phyloP scores from a whole-genome alignment of 129 eudicot genomes.

The Arctium minus region DNA sequence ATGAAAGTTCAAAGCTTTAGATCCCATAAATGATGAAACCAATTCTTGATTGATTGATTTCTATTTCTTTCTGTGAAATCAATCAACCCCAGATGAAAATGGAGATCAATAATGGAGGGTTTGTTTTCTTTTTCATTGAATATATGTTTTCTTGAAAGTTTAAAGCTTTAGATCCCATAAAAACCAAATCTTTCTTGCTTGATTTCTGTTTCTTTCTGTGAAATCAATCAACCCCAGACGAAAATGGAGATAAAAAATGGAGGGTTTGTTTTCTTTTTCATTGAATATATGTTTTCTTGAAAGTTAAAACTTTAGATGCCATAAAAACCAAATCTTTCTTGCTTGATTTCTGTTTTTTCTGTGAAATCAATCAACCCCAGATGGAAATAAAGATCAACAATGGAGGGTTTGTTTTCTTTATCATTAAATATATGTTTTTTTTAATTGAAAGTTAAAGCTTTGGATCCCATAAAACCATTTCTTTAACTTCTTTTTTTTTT shows the following conservation, averaged over 20 bases:
- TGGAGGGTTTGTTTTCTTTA: background rate
- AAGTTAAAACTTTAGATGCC: background rate
- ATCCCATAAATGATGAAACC: background rate
- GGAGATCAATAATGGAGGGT: background rate
- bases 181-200: background rate
- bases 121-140: constrained; percentile 7
- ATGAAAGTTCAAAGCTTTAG: background rate
- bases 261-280: constrained; percentile 4
- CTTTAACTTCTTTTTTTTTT: background rate
- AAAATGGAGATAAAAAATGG: background rate
- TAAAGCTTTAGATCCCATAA: background rate
- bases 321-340: background rate
- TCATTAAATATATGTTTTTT: constrained; percentile 7
- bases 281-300: background rate
- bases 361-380: background rate
- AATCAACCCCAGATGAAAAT: background rate
- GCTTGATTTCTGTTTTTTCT: background rate
- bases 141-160: background rate
- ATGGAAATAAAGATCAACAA: background rate
- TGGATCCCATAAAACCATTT: constrained; percentile 14
- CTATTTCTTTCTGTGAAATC: background rate
- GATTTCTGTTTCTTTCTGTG: background rate
- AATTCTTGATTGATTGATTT: background rate
- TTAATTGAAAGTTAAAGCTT: constrained; percentile 11
- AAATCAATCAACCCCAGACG: background rate